Evolutionary conservation across 768 basidiomycete genomes (phyloP), one percentile per base, ranked within the genome.

Genomic region (Mycena amicta): DNA sequence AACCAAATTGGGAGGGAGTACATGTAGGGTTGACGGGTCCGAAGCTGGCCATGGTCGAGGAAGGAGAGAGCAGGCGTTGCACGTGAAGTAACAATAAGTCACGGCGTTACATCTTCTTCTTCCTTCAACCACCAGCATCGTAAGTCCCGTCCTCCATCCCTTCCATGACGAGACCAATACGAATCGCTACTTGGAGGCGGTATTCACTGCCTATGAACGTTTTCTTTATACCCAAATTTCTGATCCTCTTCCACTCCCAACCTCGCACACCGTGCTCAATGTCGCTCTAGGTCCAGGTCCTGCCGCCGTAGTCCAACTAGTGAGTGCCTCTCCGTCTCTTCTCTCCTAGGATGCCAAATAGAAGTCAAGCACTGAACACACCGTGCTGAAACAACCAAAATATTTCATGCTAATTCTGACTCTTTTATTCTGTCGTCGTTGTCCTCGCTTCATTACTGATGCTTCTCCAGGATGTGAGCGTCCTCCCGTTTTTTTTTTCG

Each of bases 401-500:
- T 77, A 72, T 74, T 80, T 89, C 90, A 92, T 93, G 90, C 90
- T 93, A 92, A 93, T 92, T 81, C 89, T 93, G 91, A 84, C 70
- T 61, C 64, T 53, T 59, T 53, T 49, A 51, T 40, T 57, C 45
- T 29, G 53, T 50, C 51, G 8, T 2, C 28, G 25, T 6, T 49
- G 22, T 29, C 41, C 28, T 26, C 15, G 54, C 31, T 46, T 43
- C 30, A n/a, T 4, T 30, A 53, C n/a, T 37, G 33, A 18, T 37
- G n/a, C n/a, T n/a, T n/a, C n/a, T n/a, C n/a, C n/a, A n/a, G n/a
- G n/a, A n/a, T n/a, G n/a, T n/a, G n/a, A n/a, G n/a, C n/a, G n/a
- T n/a, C n/a, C n/a, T n/a, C n/a, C n/a, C n/a, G n/a, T n/a, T n/a
- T n/a, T n/a, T n/a, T n/a, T n/a, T n/a, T n/a, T n/a, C n/a, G n/a